Percentiles rank a stretch among this genome's conserved stretches.
phyloP scores from a whole-genome alignment of 2,329 filamentous ascomycete genomes.

The Fusarium sp. region DNA sequence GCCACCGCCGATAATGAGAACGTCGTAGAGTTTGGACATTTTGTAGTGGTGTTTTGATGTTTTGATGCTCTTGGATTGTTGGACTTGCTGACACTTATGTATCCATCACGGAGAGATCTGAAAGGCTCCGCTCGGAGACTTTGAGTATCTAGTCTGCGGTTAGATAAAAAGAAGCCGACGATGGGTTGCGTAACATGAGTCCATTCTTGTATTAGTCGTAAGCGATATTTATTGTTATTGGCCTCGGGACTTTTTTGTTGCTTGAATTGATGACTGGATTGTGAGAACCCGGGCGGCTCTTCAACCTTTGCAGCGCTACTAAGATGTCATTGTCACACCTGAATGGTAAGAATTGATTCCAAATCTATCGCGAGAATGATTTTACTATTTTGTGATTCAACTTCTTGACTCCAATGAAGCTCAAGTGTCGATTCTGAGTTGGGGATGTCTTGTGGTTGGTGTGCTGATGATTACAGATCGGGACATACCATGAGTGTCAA shows the following conservation, averaged over 20 bases:
- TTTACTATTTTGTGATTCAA: fast-evolving
- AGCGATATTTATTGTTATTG: fast-evolving
- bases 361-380: fast-evolving
- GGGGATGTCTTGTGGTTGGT: not conserved
- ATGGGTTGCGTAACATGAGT: not conserved
- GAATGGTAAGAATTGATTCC: not conserved
- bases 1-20: conserved; percentile 65
- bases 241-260: no score
- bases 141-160: conserved; percentile 6
- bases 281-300: not conserved
- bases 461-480: not conserved
- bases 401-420: no score
- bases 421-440: not conserved
- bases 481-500: not conserved
- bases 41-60: fast-evolving
- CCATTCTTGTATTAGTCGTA: no score
- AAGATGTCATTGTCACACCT: no score
- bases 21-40: conserved; percentile 56
- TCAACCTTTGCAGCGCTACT: not conserved
- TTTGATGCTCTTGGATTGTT: not conserved
- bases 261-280: not conserved
- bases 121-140: conserved; percentile 45
- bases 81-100: conserved; percentile 17
- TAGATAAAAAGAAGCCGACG: conserved; percentile 3
- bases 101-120: conserved; percentile 14